Percentiles rank a stretch among this genome's conserved stretches.
Conservation (phyloP, 352 stramenopile species). For the Pythium phragmiticola region DNA sequence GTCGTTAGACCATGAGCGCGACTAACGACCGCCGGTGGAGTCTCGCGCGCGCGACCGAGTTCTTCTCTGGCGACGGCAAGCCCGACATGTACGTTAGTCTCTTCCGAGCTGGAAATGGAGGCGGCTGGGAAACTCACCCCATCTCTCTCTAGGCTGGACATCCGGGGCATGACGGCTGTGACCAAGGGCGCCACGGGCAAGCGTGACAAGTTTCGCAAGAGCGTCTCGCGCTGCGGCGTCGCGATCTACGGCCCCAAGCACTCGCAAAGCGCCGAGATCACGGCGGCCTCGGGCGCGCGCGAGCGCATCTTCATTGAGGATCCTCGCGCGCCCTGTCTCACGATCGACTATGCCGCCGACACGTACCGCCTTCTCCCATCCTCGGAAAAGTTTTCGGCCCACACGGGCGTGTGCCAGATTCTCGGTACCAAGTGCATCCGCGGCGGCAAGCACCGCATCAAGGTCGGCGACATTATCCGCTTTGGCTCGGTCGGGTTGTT, state of each 20-base stretch:
- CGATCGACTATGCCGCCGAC: conserved; percentile 88
- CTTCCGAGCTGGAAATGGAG: neutral
- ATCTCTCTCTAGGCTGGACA: conserved; percentile 59
- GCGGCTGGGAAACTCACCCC: neutral
- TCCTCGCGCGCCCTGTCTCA: conserved; percentile 74
- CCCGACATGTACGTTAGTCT: conserved; percentile 63
- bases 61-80: conserved; percentile 87
- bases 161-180: conserved; percentile 84
- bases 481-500: conserved; percentile 81
- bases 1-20: conserved; percentile 26
- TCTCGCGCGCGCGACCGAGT: conserved; percentile 82
- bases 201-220: conserved; percentile 88
- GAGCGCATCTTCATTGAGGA: conserved; percentile 90
- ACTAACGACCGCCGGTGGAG: conserved; percentile 71
- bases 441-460: conserved; percentile 76
- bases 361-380: conserved; percentile 81
- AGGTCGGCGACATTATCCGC: conserved; percentile 85
- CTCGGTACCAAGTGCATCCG: conserved; percentile 85
- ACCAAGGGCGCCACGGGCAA: conserved; percentile 84
- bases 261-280: conserved; percentile 49
- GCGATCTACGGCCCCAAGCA: conserved; percentile 88
- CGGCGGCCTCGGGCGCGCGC: conserved; percentile 31
- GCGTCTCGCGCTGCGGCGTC: conserved; percentile 79
- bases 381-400: conserved; percentile 84
- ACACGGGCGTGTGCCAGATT: conserved; percentile 87